Conservation (phyloP, 176 grass and related monocot genomes). For the Carex littledalei region DNA sequence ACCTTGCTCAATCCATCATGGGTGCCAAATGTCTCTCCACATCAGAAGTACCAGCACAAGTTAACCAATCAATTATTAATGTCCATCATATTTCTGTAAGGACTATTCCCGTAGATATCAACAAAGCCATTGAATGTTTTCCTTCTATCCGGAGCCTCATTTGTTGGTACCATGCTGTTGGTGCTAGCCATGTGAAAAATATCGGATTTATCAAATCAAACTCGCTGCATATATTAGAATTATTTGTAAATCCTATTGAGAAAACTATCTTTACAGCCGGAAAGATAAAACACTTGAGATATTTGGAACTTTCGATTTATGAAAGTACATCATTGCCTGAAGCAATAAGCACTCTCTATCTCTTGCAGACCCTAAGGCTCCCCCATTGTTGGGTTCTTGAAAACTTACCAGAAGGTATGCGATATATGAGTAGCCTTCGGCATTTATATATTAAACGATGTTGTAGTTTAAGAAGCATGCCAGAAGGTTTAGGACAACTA, state of each 20-base stretch:
- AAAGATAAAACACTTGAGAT: constrained; percentile 19
- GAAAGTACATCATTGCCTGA: background rate
- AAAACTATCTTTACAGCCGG: background rate
- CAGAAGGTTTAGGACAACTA: background rate
- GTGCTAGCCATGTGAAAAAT: background rate
- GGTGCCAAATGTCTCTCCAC: background rate
- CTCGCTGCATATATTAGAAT: constrained; percentile 2
- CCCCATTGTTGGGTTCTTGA: rapidly evolving
- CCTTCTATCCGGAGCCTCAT: background rate
- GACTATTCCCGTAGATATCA: background rate
- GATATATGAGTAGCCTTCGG: constrained; percentile 19
- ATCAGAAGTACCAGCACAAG: background rate
- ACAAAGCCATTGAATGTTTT: background rate
- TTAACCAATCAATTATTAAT: background rate
- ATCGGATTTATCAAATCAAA: constrained; percentile 21
- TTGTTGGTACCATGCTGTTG: background rate
- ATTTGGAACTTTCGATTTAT: background rate
- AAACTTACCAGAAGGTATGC: constrained; percentile 31
- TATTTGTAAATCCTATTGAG: background rate
- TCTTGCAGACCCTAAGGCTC: constrained; percentile 10
- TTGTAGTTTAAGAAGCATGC: background rate
- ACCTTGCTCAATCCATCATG: constrained; percentile 9
- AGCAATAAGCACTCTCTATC: background rate
- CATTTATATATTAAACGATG: constrained; percentile 15
- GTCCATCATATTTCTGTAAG: background rate